Conservation (phyloP, 306 rosid species). For the Pyrus pyrifolia region DNA sequence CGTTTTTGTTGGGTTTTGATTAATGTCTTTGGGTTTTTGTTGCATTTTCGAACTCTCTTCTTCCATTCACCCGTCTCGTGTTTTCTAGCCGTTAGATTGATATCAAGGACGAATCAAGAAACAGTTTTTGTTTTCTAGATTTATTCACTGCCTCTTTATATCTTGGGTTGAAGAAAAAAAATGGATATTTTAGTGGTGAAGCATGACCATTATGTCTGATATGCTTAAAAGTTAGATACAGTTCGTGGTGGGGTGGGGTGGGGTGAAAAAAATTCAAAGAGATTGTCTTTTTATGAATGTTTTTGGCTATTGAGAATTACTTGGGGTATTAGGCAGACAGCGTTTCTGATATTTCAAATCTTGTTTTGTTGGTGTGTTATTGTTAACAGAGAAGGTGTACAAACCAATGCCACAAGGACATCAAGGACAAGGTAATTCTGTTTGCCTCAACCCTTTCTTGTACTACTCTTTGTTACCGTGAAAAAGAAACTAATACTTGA, state of each 20-base stretch:
- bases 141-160: too few relatives aligned
- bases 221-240: not conserved
- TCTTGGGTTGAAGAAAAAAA: not conserved
- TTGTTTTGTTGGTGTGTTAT: not conserved
- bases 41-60: not conserved
- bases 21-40: not conserved
- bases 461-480: not conserved
- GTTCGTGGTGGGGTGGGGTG: not conserved
- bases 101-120: too few relatives aligned
- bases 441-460: not conserved
- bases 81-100: not conserved
- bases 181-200: not conserved
- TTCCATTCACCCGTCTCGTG: not conserved
- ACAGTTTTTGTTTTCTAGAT: too few relatives aligned
- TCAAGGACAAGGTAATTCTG: slow-evolving; percentile 36
- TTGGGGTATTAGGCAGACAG: not conserved
- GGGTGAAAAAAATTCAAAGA: not conserved
- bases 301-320: not conserved
- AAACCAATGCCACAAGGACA: slow-evolving; percentile 32
- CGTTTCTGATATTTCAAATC: not conserved
- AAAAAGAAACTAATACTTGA: not conserved
- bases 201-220: not conserved
- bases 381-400: slow-evolving; percentile 58
- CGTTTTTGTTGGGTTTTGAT: not conserved
- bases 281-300: not conserved